phyloP scores from a whole-genome alignment of 116 monocot species.

The Phalaenopsis hybrid region DNA sequence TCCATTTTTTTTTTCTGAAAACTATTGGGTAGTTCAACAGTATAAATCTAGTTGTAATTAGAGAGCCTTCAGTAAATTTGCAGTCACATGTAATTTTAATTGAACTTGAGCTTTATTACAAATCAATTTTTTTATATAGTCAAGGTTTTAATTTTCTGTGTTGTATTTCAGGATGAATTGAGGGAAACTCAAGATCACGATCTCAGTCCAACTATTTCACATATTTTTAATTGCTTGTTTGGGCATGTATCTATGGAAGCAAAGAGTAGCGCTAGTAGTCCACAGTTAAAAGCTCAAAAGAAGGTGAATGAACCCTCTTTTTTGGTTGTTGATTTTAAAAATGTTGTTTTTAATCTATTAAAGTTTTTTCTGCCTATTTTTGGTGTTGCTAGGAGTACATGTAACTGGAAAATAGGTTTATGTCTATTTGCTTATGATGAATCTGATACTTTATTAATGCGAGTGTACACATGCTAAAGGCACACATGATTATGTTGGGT shows the following conservation, averaged over 20 bases:
- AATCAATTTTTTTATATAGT: background rate
- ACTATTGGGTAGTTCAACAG: background rate
- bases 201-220: conserved; percentile 49
- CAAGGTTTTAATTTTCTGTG: background rate
- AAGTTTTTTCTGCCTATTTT: too few species aligned
- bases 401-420: too few species aligned
- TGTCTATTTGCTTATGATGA: too few species aligned
- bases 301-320: conserved; percentile 28
- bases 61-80: background rate
- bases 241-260: conserved; percentile 29
- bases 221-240: conserved; percentile 65
- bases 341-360: too few species aligned
- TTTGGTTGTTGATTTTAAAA: background rate
- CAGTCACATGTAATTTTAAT: background rate
- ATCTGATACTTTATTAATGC: too few species aligned
- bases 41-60: background rate
- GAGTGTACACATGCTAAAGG: too few species aligned
- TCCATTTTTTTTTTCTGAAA: background rate
- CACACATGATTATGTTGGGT: too few species aligned
- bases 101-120: background rate
- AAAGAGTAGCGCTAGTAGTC: conserved; percentile 24
- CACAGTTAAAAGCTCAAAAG: conserved; percentile 27
- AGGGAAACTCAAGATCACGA: conserved; percentile 66
- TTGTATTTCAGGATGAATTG: conserved; percentile 40
- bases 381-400: too few species aligned